Conservation (phyloP, 331 rosid species). For the Malus hybrid region DNA sequence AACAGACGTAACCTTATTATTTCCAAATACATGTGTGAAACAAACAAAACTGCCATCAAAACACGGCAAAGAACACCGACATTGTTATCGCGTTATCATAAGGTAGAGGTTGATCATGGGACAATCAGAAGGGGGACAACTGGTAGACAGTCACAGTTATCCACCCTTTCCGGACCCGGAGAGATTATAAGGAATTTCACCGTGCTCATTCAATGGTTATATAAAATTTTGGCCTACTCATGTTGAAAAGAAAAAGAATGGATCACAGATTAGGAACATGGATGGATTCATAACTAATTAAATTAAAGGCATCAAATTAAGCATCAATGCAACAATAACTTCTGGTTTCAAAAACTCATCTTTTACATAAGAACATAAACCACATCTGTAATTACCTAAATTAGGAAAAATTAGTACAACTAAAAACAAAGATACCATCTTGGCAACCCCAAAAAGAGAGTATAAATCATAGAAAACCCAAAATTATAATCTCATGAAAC, state of each 20-base stretch:
- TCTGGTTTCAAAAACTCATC: background rate
- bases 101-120: slow-evolving; percentile 21
- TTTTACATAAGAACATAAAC: background rate
- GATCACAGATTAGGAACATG: background rate
- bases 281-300: background rate
- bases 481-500: background rate
- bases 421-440: background rate
- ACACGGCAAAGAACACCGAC: slow-evolving; percentile 2
- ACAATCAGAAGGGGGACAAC: slow-evolving; percentile 8
- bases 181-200: too few relatives aligned
- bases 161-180: too few relatives aligned
- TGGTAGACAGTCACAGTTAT: too few relatives aligned
- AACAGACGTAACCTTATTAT: background rate
- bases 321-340: too few relatives aligned
- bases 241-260: background rate
- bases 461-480: background rate
- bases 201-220: slow-evolving; percentile 9
- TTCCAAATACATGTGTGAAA: slow-evolving; percentile 11
- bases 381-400: background rate
- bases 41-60: slow-evolving; percentile 10
- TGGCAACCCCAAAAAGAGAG: background rate
- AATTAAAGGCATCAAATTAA: too few relatives aligned
- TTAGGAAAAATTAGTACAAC: background rate
- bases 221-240: background rate
- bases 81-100: background rate